Percentiles rank a stretch among this genome's conserved stretches.
Conservation (phyloP, 768 basidiomycete species). For the Antrodiella citrinella region DNA sequence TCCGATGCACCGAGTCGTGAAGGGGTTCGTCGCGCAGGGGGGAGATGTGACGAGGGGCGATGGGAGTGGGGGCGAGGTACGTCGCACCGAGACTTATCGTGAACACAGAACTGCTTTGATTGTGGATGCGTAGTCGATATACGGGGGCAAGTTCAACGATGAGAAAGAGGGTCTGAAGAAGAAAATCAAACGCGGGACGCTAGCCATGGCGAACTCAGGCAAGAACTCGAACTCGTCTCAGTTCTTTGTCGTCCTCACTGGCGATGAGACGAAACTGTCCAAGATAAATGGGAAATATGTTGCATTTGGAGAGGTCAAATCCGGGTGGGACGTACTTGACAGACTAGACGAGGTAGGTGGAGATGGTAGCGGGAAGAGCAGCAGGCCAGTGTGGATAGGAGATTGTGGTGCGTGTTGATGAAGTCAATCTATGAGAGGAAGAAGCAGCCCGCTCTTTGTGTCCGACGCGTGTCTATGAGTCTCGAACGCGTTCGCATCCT, state of each 20-base stretch:
- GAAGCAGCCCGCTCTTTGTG: too few species aligned
- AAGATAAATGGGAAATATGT: conserved; percentile 46
- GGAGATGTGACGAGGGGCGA: conserved; percentile 46
- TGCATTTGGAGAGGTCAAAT: conserved; percentile 32
- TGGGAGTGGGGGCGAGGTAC: conserved; percentile 47
- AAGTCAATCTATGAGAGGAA: background rate
- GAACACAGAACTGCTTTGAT: too few species aligned
- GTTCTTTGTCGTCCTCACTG: conserved; percentile 42
- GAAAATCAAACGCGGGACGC: conserved; percentile 31
- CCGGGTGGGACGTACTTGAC: conserved; percentile 26
- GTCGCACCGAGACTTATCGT: too few species aligned
- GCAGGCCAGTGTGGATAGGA: conserved; percentile 35
- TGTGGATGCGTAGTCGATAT: conserved; percentile 33
- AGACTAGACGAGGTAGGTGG: conserved; percentile 26
- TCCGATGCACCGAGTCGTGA: conserved; percentile 39
- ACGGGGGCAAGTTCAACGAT: conserved; percentile 42
- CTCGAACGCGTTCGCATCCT: too few species aligned
- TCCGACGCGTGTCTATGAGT: too few species aligned
- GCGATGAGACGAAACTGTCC: conserved; percentile 30
- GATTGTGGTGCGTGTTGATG: conserved; percentile 18
- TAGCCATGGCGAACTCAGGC: conserved; percentile 47
- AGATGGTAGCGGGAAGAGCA: conserved; percentile 26
- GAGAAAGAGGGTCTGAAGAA: conserved; percentile 42
- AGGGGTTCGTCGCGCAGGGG: conserved; percentile 44
- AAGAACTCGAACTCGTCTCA: conserved; percentile 42